Evolutionary conservation across 164 flowering plant genomes (phyloP).

Genomic region (Tinospora cordifolia): DNA sequence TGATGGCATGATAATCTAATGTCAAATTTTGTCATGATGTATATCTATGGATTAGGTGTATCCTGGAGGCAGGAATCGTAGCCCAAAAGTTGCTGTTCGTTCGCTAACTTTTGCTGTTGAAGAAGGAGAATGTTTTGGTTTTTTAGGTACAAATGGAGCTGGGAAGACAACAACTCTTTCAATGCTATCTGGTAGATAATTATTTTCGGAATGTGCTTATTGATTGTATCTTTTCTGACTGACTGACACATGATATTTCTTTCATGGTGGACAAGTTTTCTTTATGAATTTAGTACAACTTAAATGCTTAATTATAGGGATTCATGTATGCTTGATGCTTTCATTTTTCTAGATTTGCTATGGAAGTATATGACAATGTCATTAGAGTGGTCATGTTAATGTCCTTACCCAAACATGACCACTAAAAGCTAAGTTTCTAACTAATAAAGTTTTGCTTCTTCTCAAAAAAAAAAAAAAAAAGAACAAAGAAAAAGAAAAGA

Average conservation of each 20-base stretch:
- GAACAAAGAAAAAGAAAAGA: no score
- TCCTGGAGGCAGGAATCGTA: constrained; percentile 46
- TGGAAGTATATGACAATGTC: no score
- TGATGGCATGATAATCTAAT: neutral
- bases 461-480: no score
- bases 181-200: constrained; percentile 66
- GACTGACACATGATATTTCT: neutral
- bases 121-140: constrained; percentile 98
- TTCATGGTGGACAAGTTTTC: neutral
- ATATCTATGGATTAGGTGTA: constrained; percentile 50
- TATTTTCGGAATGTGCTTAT: neutral
- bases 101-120: constrained; percentile 84
- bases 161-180: constrained; percentile 98
- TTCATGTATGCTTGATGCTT: neutral
- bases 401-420: no score
- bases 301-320: neutral
- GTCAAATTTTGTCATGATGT: neutral
- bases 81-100: constrained; percentile 74
- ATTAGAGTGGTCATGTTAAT: no score
- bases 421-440: no score
- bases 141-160: constrained; percentile 97
- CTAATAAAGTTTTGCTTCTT: no score
- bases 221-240: neutral
- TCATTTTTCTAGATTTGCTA: no score
- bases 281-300: neutral